phyloP scores from a whole-genome alignment of 306 rosid species.

The Prunus mume region DNA sequence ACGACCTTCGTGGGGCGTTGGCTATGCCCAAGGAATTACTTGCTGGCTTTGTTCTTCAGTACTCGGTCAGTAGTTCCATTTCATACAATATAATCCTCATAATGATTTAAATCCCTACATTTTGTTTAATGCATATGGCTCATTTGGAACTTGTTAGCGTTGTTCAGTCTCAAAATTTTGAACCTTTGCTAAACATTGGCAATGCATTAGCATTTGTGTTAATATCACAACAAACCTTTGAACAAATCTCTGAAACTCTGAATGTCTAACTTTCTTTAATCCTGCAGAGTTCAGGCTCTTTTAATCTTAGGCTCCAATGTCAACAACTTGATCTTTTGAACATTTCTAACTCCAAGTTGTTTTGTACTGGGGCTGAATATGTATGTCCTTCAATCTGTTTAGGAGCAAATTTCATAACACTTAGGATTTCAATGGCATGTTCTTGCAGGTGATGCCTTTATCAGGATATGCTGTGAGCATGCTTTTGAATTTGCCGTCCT shows the following conservation, averaged over 20 bases:
- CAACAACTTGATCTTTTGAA: not conserved
- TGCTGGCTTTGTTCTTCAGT: constrained; percentile 74
- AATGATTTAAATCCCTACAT: not conserved
- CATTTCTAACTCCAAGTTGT: not conserved
- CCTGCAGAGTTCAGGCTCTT: not conserved
- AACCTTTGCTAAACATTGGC: not conserved
- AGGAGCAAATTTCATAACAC: not conserved
- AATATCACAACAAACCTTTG: not conserved
- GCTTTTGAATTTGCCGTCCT: constrained; percentile 69
- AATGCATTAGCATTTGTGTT: not conserved
- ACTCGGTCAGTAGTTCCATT: constrained; percentile 48
- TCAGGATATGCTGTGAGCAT: constrained; percentile 71
- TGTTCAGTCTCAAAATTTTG: not conserved
- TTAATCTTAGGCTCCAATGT: not conserved
- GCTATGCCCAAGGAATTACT: constrained; percentile 74
- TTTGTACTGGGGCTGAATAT: not conserved
- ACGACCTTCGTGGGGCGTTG: constrained; percentile 72
- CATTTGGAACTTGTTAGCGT: not conserved
- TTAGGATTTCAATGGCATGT: not conserved
- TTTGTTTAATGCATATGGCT: not conserved
- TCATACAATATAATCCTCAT: not conserved
- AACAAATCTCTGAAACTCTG: not conserved
- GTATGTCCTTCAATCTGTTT: not conserved
- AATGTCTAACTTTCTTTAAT: not conserved
- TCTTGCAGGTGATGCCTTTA: constrained; percentile 82